Conservation (phyloP, 169 alveolate species). For the Plasmodium knowlesi region DNA sequence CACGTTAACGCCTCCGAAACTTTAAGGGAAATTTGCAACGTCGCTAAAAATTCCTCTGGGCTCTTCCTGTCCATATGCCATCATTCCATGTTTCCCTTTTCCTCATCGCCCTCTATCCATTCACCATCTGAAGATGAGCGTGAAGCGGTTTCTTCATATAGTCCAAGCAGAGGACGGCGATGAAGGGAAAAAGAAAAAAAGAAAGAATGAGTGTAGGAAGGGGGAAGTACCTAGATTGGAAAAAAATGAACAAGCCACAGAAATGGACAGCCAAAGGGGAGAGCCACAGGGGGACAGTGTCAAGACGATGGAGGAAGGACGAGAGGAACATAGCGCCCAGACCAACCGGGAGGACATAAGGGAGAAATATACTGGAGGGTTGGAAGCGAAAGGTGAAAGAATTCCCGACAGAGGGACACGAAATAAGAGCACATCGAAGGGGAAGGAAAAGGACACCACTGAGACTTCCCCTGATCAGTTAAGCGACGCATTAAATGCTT, state of each 20-base stretch:
- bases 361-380: background rate
- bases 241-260: background rate
- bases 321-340: background rate
- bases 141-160: slow-evolving; percentile 33
- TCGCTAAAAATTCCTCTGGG: background rate
- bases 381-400: background rate
- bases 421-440: background rate
- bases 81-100: background rate
- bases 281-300: background rate
- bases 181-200: slow-evolving; percentile 5
- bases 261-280: background rate
- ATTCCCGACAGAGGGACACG: background rate
- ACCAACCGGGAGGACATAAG: background rate
- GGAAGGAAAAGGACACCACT: background rate
- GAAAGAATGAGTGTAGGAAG: background rate
- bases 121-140: slow-evolving; percentile 23
- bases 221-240: background rate
- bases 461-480: background rate
- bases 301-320: background rate
- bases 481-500: background rate
- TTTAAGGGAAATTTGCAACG: background rate
- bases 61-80: background rate
- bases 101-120: background rate
- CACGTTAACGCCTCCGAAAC: background rate
- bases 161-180: background rate